Evolutionary conservation across 805 yeast genomes (phyloP).

Genomic region (Ogataea ganodermae): DNA sequence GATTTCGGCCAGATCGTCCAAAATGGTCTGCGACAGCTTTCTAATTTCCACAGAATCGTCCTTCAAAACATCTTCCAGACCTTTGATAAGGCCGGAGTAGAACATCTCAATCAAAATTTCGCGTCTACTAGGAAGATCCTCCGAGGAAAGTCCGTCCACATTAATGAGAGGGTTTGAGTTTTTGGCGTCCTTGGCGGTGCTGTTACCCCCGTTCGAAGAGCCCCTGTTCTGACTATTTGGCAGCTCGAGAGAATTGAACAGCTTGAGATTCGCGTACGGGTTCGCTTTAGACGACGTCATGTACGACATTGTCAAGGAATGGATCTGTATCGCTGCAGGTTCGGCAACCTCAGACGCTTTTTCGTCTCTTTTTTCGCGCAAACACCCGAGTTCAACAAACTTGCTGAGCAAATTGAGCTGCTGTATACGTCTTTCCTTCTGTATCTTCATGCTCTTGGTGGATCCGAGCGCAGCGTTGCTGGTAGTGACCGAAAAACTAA

Average conservation of each 20-base stretch:
- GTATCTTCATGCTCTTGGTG: slow-evolving; percentile 33
- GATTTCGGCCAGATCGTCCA: slow-evolving; percentile 20
- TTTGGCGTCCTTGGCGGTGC: background rate
- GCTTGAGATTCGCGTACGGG: slow-evolving; percentile 63
- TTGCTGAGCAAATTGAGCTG: slow-evolving; percentile 44
- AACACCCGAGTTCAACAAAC: slow-evolving; percentile 30
- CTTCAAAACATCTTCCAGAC: slow-evolving; percentile 51
- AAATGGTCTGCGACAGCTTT: slow-evolving; percentile 17
- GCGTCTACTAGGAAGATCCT: slow-evolving; percentile 59
- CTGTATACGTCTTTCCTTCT: slow-evolving; percentile 33
- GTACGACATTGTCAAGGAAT: slow-evolving; percentile 53
- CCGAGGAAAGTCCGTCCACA: slow-evolving; percentile 52
- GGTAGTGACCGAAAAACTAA: slow-evolving; percentile 30
- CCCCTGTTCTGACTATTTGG: slow-evolving; percentile 11
- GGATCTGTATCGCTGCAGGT: slow-evolving; percentile 32
- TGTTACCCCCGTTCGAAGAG: background rate
- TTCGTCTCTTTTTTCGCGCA: slow-evolving; percentile 18
- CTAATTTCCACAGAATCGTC: slow-evolving; percentile 46
- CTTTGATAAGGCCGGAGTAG: slow-evolving; percentile 46
- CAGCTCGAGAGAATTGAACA: slow-evolving; percentile 47
- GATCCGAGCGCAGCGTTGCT: slow-evolving; percentile 20
- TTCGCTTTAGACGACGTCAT: slow-evolving; percentile 57
- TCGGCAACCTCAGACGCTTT: background rate
- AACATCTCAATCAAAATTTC: slow-evolving; percentile 57
- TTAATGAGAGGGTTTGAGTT: slow-evolving; percentile 30